phyloP scores from a whole-genome alignment of 139 green algal species.

The Micractinium conductrix region DNA sequence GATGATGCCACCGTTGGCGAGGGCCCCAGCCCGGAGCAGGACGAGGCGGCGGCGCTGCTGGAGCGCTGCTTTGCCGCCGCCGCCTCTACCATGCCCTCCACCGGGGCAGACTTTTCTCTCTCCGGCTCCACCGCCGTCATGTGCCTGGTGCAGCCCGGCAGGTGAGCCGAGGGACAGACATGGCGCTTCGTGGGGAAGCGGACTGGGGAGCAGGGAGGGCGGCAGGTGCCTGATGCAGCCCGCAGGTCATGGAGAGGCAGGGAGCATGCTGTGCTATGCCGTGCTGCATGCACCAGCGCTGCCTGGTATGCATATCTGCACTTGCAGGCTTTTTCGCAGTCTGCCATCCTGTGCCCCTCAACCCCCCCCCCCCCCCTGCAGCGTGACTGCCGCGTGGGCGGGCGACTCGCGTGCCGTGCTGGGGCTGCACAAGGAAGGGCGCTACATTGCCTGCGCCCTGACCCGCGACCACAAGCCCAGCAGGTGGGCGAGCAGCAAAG shows the following conservation, averaged over 20 bases:
- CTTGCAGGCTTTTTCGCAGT: neutral
- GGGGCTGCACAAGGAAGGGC: conserved; percentile 35
- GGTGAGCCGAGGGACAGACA: neutral
- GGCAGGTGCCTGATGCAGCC: no score
- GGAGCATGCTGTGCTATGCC: no score
- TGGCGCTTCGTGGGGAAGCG: no score
- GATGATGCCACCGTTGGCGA: neutral
- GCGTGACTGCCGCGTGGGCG: conserved; percentile 28
- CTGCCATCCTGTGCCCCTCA: neutral
- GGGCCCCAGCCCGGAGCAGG: neutral
- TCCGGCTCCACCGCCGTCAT: conserved; percentile 54
- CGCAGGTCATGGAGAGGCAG: no score
- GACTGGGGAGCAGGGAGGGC: no score
- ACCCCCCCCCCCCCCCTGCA: neutral
- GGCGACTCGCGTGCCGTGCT: conserved; percentile 50
- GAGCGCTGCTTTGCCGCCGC: conserved; percentile 32
- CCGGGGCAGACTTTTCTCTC: conserved; percentile 33
- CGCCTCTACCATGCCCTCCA: conserved; percentile 22
- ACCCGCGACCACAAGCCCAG: conserved; percentile 71
- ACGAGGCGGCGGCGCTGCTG: conserved; percentile 13
- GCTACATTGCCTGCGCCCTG: conserved; percentile 39
- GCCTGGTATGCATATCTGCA: no score
- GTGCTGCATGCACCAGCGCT: neutral
- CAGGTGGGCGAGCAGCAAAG: conserved; percentile 16
- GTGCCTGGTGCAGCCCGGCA: conserved; percentile 29